phyloP scores from a whole-genome alignment of 768 basidiomycete genomes.

The Rhodotorula graminis region DNA sequence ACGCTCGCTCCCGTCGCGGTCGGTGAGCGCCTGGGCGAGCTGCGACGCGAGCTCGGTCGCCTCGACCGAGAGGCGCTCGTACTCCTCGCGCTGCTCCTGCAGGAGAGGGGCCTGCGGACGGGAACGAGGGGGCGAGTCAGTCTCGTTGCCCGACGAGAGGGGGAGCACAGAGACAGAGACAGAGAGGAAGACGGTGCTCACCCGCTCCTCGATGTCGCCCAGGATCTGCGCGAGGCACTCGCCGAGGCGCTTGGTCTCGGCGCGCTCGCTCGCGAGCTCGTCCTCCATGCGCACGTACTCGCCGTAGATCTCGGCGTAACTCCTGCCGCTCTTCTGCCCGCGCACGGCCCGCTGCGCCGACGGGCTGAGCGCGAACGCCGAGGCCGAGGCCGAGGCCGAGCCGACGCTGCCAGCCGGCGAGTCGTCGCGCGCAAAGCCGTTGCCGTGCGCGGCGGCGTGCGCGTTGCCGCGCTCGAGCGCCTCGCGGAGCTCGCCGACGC shows the following conservation, averaged over 20 bases:
- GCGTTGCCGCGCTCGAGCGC: conserved; percentile 38
- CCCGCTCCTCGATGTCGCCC: conserved; percentile 84
- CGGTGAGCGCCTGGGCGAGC: conserved; percentile 65
- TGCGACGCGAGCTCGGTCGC: conserved; percentile 74
- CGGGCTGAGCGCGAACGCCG: conserved; percentile 64
- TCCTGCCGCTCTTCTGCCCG: conserved; percentile 63
- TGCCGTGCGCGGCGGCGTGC: neutral
- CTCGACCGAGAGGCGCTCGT: conserved; percentile 74
- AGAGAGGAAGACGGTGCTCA: conserved; percentile 48
- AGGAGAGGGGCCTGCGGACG: conserved; percentile 72
- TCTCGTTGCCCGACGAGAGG: neutral
- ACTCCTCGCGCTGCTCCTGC: conserved; percentile 81
- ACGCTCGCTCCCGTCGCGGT: conserved; percentile 64
- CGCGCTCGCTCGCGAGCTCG: conserved; percentile 67
- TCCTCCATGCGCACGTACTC: conserved; percentile 83
- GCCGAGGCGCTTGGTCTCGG: conserved; percentile 80
- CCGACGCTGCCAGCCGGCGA: conserved; percentile 29
- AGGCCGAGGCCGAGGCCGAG: conserved; percentile 45
- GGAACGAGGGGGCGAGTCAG: neutral
- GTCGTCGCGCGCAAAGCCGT: neutral
- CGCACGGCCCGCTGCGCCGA: conserved; percentile 79
- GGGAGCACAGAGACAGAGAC: neutral
- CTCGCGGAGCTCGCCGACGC: conserved; percentile 39
- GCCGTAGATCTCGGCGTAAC: conserved; percentile 88
- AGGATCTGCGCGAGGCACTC: conserved; percentile 71